Conservation (phyloP, 129 eudicot species). For the Centrapalus pauciflorus region DNA sequence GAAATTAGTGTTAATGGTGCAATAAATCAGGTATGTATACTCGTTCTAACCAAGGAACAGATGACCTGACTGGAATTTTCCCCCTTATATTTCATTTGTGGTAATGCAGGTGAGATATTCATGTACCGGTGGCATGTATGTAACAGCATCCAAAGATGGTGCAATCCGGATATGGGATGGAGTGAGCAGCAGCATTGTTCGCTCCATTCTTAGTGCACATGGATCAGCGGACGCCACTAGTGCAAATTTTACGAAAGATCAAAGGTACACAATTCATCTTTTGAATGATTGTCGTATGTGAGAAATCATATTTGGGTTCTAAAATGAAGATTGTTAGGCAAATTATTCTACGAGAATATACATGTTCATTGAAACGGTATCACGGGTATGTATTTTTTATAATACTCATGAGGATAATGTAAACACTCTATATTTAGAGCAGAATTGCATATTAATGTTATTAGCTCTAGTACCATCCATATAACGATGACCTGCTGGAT, state of each 20-base stretch:
- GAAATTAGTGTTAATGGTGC: slow-evolving; percentile 61
- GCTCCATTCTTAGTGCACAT: slow-evolving; percentile 67
- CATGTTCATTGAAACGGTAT: neutral
- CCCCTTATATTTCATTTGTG: neutral
- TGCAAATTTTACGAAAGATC: slow-evolving; percentile 79
- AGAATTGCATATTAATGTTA: neutral
- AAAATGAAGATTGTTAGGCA: neutral
- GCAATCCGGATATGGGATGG: slow-evolving; percentile 88
- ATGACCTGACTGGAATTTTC: neutral
- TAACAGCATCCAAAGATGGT: slow-evolving; percentile 92
- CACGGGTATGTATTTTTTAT: neutral
- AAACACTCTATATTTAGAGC: neutral
- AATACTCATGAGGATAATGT: neutral
- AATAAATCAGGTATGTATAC: slow-evolving; percentile 63
- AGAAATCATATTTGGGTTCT: neutral
- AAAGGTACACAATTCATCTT: slow-evolving; percentile 36
- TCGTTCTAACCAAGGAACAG: neutral
- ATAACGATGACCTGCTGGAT: neutral
- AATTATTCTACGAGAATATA: neutral
- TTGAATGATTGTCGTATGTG: neutral
- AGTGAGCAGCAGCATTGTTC: slow-evolving; percentile 61
- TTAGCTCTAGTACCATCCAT: neutral
- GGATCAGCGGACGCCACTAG: slow-evolving; percentile 74
- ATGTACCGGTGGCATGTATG: slow-evolving; percentile 88
- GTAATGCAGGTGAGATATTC: slow-evolving; percentile 75